Evolutionary conservation across 306 rosid genomes (phyloP), one percentile per base, ranked within the genome.

Genomic region (Glycine soja): DNA sequence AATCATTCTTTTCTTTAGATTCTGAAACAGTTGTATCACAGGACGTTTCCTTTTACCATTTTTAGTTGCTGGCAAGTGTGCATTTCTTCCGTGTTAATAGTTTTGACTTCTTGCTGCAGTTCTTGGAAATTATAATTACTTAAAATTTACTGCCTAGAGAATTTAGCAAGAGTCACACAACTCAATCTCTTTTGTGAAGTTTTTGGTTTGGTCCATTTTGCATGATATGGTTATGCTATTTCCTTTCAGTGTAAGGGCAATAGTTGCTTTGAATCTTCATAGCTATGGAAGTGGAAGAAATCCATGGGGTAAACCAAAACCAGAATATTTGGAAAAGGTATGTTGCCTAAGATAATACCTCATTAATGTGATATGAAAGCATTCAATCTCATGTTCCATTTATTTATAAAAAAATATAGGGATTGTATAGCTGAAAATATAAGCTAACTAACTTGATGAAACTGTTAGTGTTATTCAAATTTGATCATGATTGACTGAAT

Each of bases 271-370:
- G 80, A 96, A 96, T 89, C 98, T 96, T 81, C 95, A 88, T 89
- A 96, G 86, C 92, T 96, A 96, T 68, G 99, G 93, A 69, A 92
- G 99, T 79, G 99, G 99, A 86, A 90, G 98, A 84, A 90, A 96
- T 83, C 99, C 99, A 14, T 96, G 99, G 99, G 99, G 98, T 85
- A 87, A 88, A 84, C 85, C 86, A 42, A 89, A 89, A 80, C 98
- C 97, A 42, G 91, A 93, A 13, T 96, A 96, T 84, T 79, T 96
- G 92, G 97, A 96, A 84, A 96, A 89, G 99, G 99, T 93, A 72
- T 79, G 73, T 65, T 64, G 47, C 73, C 43, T 38, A 61, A 56
- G 59, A 59, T 59, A 11, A 72, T 74, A 63, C 51, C 42, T 47
- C 8, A 57, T 59, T 43, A 73, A 64, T 56, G 61, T 79, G 77